These are phyloP conservation scores for Phytomonas serpens DNA, from an alignment of 208 protist species.

Conservation along the genomic window DNA sequence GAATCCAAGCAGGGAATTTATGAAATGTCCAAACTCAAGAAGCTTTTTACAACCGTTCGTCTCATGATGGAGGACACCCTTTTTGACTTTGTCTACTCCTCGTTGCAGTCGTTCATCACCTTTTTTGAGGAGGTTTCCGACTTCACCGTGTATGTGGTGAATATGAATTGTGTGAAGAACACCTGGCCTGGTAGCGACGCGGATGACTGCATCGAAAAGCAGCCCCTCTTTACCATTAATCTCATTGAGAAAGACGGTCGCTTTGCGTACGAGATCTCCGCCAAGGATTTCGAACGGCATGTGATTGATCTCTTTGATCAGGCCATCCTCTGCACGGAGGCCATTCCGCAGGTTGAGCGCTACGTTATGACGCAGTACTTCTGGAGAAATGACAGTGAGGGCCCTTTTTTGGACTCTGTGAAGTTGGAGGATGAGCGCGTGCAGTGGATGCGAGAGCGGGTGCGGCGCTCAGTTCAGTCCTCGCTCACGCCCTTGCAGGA, in stretches of 20 bases:
- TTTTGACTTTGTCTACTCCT: slow-evolving; percentile 88
- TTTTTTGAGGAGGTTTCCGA: slow-evolving; percentile 90
- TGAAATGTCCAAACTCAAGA: slow-evolving; percentile 96
- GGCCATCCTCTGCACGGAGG: slow-evolving; percentile 84
- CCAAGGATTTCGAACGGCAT: slow-evolving; percentile 74
- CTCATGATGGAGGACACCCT: slow-evolving; percentile 97
- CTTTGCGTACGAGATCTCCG: slow-evolving; percentile 88
- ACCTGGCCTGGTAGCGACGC: slow-evolving; percentile 89
- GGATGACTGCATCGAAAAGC: slow-evolving; percentile 90
- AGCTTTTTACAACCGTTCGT: slow-evolving; percentile 95
- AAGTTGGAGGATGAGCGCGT: slow-evolving; percentile 83
- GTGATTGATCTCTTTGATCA: slow-evolving; percentile 85
- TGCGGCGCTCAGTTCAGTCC: slow-evolving; percentile 40
- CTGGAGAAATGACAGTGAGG: slow-evolving; percentile 86
- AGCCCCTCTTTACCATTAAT: slow-evolving; percentile 89
- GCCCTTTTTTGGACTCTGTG: slow-evolving; percentile 86
- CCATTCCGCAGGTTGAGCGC: slow-evolving; percentile 89
- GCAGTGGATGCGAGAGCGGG: slow-evolving; percentile 50
- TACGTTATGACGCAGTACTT: slow-evolving; percentile 94
- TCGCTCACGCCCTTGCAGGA: slow-evolving; percentile 80
- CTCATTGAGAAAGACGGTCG: slow-evolving; percentile 68
- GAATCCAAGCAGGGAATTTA: slow-evolving; percentile 94
- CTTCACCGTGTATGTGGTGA: slow-evolving; percentile 80
- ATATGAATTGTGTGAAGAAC: slow-evolving; percentile 87
- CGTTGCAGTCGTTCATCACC: slow-evolving; percentile 72